Percentiles rank a stretch among this genome's conserved stretches.
Evolutionary conservation across 441 rosid species (phyloP).

Genomic region (Erodium trifolium): DNA sequence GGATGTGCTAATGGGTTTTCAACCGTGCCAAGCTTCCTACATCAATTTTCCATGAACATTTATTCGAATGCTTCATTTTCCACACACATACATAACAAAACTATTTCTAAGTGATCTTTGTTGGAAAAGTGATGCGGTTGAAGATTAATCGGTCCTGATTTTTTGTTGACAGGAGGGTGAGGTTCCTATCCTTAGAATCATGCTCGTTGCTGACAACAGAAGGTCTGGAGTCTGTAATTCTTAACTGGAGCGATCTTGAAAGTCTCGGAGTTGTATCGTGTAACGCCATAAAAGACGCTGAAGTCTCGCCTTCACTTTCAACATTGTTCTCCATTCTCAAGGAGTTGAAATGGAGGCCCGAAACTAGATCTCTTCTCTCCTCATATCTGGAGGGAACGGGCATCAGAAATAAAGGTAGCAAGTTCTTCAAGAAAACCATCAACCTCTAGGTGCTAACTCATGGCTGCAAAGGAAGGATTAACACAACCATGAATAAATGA

Average conservation of each 20-base stretch:
- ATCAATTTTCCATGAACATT: background rate
- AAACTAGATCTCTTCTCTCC: conserved; percentile 47
- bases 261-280: conserved; percentile 50
- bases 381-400: conserved; percentile 41
- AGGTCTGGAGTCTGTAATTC: conserved; percentile 52
- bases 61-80: background rate
- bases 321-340: conserved; percentile 47
- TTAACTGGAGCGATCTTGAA: conserved; percentile 56
- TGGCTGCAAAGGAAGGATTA: conserved; percentile 2
- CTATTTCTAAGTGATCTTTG: background rate
- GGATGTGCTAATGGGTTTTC: background rate
- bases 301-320: conserved; percentile 51
- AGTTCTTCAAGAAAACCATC: conserved; percentile 51
- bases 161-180: conserved; percentile 40
- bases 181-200: conserved; percentile 46
- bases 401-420: conserved; percentile 60
- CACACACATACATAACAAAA: background rate
- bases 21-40: background rate
- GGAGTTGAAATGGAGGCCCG: conserved; percentile 68
- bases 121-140: background rate
- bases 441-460: conserved; percentile 11
- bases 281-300: conserved; percentile 46
- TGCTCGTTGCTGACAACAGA: conserved; percentile 53
- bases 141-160: conserved; percentile 8
- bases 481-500: conserved; percentile 2